These are phyloP conservation scores for Cryphonectria japonica DNA, from an alignment of 2,329 filamentous ascomycete species.

Conservation along the genomic window DNA sequence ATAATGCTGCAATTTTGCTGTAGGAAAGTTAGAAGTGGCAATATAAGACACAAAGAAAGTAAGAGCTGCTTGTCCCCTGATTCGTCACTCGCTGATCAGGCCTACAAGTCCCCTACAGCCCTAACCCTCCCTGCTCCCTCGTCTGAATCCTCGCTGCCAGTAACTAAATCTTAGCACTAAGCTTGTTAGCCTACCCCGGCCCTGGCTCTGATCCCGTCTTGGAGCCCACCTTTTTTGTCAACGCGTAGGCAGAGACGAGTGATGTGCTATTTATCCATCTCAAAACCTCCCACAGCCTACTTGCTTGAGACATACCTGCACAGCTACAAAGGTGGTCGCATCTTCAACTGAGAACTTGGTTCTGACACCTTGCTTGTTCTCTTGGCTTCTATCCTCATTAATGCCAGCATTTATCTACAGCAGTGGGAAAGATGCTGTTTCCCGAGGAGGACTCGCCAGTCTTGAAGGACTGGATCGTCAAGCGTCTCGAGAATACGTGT, in stretches of 20 bases:
- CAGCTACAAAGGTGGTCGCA: not conserved
- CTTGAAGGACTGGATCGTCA: conserved; percentile 78
- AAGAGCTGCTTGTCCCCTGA: too few relatives aligned
- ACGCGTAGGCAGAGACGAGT: not conserved
- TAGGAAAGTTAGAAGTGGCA: too few relatives aligned
- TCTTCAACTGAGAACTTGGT: not conserved
- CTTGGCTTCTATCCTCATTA: not conserved
- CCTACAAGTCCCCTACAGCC: not conserved
- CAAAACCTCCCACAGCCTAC: not conserved
- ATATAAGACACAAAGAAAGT: not conserved
- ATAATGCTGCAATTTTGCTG: too few relatives aligned
- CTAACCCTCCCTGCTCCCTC: not conserved
- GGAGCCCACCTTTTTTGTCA: not conserved
- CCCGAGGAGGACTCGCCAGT: conserved; percentile 63
- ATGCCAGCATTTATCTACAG: conserved; percentile 16
- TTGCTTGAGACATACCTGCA: not conserved
- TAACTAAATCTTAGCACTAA: not conserved
- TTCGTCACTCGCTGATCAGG: too few relatives aligned
- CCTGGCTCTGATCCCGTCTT: not conserved
- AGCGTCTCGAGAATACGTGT: conserved; percentile 75
- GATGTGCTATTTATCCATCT: not conserved
- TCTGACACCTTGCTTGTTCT: not conserved
- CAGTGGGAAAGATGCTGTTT: conserved; percentile 59
- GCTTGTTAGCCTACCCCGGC: not conserved
- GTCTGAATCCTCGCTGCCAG: not conserved